These are phyloP conservation scores for Trypanosoma conorhini DNA, from an alignment of 208 protist species.

Conservation along the genomic window DNA sequence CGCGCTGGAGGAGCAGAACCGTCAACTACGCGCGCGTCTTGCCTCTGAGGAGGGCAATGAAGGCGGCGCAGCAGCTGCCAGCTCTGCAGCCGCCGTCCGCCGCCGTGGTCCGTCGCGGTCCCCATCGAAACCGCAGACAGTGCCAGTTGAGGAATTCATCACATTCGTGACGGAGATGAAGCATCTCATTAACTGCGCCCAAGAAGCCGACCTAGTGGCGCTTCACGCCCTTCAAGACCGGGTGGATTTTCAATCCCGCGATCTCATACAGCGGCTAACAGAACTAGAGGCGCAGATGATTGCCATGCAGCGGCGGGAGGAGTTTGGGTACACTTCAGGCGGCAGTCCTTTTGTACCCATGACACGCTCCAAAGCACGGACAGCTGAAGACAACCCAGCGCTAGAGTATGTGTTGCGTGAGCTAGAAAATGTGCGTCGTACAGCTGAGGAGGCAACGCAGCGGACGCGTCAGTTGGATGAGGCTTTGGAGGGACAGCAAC, in stretches of 20 bases:
- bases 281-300: slow-evolving; percentile 18
- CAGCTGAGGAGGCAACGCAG: slow-evolving; percentile 2
- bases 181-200: slow-evolving; percentile 21
- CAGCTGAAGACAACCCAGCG: background rate
- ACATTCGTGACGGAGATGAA: slow-evolving; percentile 24
- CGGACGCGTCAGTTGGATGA: background rate
- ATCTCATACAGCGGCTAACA: slow-evolving; percentile 11
- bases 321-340: background rate
- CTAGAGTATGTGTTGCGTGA: slow-evolving; percentile 15
- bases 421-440: slow-evolving; percentile 4
- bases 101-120: background rate
- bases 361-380: background rate
- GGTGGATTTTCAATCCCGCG: slow-evolving; percentile 18
- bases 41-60: slow-evolving; percentile 7
- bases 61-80: background rate
- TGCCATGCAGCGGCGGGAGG: slow-evolving; percentile 5
- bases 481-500: background rate
- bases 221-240: slow-evolving; percentile 20
- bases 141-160: slow-evolving; percentile 19
- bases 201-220: slow-evolving; percentile 18
- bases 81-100: background rate
- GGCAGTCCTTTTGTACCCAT: background rate
- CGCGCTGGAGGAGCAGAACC: slow-evolving; percentile 24
- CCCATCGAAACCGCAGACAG: background rate
- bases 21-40: slow-evolving; percentile 22